Conservation (phyloP, 2,329 filamentous ascomycete species). For the Rutstroemia sp. region DNA sequence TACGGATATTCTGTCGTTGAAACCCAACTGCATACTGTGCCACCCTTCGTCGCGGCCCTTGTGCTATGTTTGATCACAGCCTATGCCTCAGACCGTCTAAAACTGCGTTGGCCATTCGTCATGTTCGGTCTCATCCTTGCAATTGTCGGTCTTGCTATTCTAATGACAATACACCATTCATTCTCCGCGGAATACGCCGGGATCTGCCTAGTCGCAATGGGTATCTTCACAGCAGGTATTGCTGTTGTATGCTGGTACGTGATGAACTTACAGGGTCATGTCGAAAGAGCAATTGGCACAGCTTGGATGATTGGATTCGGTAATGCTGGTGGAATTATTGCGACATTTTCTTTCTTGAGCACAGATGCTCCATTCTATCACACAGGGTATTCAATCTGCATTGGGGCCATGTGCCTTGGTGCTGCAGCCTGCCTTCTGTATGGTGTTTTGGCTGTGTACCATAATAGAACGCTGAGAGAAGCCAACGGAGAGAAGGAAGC, state of each 20-base stretch:
- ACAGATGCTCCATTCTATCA: slow-evolving; percentile 61
- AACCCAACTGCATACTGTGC: slow-evolving; percentile 66
- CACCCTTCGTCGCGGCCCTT: slow-evolving; percentile 40
- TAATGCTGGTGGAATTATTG: slow-evolving; percentile 69
- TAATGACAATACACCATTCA: background rate
- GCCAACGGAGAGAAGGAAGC: no score
- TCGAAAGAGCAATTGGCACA: slow-evolving; percentile 42
- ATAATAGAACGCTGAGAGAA: no score
- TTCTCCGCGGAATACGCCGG: background rate
- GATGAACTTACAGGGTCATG: slow-evolving; percentile 1
- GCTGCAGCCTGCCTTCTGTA: background rate
- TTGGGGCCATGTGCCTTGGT: slow-evolving; percentile 54
- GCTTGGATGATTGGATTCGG: slow-evolving; percentile 73
- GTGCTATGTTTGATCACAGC: background rate
- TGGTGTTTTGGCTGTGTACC: no score
- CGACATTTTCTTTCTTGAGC: slow-evolving; percentile 58
- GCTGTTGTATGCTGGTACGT: background rate
- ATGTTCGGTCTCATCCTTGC: background rate
- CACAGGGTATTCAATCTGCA: slow-evolving; percentile 67
- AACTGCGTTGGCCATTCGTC: background rate
- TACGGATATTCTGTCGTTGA: slow-evolving; percentile 49
- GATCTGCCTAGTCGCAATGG: background rate
- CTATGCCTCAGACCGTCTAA: background rate
- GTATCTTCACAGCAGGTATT: background rate
- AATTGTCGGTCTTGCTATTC: background rate